Evolutionary conservation across 768 basidiomycete species (phyloP), one percentile per base, ranked within the genome.

Genomic region (Lentinula guzmanii): DNA sequence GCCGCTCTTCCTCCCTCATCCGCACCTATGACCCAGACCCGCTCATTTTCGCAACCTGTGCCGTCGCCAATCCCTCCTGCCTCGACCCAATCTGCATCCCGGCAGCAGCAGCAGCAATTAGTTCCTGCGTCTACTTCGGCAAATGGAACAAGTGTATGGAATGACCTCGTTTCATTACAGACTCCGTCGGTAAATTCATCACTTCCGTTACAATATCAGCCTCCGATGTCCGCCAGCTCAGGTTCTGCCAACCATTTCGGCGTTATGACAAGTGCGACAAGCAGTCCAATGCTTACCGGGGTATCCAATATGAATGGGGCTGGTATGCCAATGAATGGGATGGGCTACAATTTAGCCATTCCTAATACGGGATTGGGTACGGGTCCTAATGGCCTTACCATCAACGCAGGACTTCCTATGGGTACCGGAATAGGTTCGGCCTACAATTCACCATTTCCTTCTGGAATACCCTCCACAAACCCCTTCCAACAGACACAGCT

Each of bases 121-220:
- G 65, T 68, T 35, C 66, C 67, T 24, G 24, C 60, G n/a, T 66
- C 70, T n/a, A 8, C 41, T 24, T 28, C 39, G 7, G 39, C 24
- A 11, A 37, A 21, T 10, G 24, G 24, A 6, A 69, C 69, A 10
- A 75, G 75, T 53, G 79, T 84, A n/a, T 86, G 85, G 86, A 76
- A 79, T 39, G 86, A 87, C 67, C 72, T 87, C 13, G 68, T 82
- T 62, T 79, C 79, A 46, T 72, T 83, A 33, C 82, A 81, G 62
- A 68, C 60, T 15, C 72, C 77, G n/a, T 68, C 71, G 11, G 71
- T 75, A n/a, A 78, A 72, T 15, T 79, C 84, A 13, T 81, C 85
- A 11, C 75, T 86, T 10, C 85, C 82, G 8, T 71, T 83, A 8
- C 82, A 83, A 65, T 77, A 76, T 46, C 77, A 74, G 61, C 31